Percentiles rank a stretch among this genome's conserved stretches.
These are phyloP conservation scores for Rhizophagus sp. DNA, from an alignment of 192 early-diverging fungal genomes.

Conservation along the genomic window DNA sequence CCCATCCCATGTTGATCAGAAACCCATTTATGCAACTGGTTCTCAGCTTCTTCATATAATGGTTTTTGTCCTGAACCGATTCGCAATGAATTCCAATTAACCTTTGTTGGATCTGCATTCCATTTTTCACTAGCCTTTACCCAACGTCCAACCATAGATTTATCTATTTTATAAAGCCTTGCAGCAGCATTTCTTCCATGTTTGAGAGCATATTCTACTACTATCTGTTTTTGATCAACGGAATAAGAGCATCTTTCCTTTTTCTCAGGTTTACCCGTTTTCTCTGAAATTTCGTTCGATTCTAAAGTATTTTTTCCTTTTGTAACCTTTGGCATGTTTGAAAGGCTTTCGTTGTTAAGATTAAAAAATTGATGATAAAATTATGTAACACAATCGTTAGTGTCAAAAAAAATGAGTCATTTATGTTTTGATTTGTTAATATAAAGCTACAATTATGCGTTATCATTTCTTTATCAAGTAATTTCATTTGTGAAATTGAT, in stretches of 20 bases:
- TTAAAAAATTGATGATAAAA: too few relatives aligned
- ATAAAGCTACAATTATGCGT: too few relatives aligned
- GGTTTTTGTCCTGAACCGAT: slow-evolving; percentile 7
- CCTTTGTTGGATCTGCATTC: neutral
- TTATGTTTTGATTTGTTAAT: too few relatives aligned
- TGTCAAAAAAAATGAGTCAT: too few relatives aligned
- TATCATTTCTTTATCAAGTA: neutral
- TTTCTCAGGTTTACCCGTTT: neutral
- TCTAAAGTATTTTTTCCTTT: neutral
- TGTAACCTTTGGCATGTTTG: neutral
- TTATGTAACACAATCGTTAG: too few relatives aligned
- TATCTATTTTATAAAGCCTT: slow-evolving; percentile 3
- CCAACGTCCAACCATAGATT: slow-evolving; percentile 4
- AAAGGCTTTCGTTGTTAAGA: neutral
- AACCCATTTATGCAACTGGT: neutral
- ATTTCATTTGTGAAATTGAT: neutral
- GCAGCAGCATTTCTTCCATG: slow-evolving; percentile 13
- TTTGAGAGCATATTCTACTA: slow-evolving; percentile 2
- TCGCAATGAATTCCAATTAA: neutral
- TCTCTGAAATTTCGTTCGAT: neutral
- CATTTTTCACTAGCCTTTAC: slow-evolving; percentile 3
- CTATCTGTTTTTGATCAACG: neutral
- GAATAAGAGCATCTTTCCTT: slow-evolving; percentile 3
- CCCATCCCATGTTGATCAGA: neutral
- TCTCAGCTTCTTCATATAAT: neutral